Evolutionary conservation across 2,329 filamentous ascomycete genomes (phyloP).

Genomic region (Botrytis porri): DNA sequence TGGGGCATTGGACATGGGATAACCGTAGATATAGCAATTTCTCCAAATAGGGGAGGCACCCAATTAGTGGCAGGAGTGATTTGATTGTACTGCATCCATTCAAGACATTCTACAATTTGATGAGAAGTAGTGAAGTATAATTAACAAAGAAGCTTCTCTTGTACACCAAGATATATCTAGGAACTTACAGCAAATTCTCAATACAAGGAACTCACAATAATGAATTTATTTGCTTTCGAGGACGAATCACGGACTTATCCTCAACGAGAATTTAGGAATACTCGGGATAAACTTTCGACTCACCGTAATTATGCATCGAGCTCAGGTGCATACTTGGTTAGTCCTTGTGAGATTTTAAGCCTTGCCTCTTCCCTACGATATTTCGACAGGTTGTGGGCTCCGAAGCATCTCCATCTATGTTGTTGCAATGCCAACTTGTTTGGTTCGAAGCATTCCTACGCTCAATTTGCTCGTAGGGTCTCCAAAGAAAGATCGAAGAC

Average conservation of each 20-base stretch:
- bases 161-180: not conserved
- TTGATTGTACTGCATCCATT: not conserved
- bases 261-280: not conserved
- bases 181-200: not conserved
- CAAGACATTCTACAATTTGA: not conserved
- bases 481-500: not conserved
- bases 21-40: not conserved
- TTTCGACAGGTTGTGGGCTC: not conserved
- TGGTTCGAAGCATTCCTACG: not conserved
- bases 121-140: not conserved
- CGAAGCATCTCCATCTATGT: not conserved
- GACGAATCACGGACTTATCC: not conserved
- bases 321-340: not conserved
- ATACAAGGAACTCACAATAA: not conserved
- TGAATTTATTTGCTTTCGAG: not conserved
- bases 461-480: not conserved
- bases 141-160: not conserved
- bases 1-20: not conserved
- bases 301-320: not conserved
- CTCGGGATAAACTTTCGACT: not conserved
- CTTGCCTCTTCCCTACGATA: not conserved
- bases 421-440: not conserved
- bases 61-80: not conserved
- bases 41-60: not conserved
- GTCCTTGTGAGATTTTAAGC: not conserved